These are phyloP conservation scores for Paraphaeosphaeria minitans DNA, from an alignment of 2,329 filamentous ascomycete species.

Conservation along the genomic window DNA sequence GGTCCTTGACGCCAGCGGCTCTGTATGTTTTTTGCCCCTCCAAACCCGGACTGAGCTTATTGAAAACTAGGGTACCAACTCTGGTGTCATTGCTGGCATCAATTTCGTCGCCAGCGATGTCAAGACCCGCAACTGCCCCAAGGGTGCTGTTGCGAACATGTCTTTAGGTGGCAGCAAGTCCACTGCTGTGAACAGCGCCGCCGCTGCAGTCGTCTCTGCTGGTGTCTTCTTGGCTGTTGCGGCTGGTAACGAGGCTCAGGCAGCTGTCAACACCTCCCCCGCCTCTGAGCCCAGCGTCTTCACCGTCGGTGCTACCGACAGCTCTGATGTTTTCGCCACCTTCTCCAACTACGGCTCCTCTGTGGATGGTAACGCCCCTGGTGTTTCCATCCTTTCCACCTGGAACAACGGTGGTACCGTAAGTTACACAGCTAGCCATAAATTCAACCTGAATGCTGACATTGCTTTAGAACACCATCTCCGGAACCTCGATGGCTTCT, in stretches of 20 bases:
- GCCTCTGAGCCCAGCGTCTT: slow-evolving; percentile 47
- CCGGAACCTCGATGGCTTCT: slow-evolving; percentile 69
- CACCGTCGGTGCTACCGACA: slow-evolving; percentile 50
- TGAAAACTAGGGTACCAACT: slow-evolving; percentile 45
- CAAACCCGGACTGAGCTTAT: slow-evolving; percentile 9
- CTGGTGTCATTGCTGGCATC: slow-evolving; percentile 48
- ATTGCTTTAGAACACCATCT: slow-evolving; percentile 58
- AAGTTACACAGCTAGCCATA: slow-evolving; percentile 12
- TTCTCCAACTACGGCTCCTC: slow-evolving; percentile 49
- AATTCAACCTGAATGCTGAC: slow-evolving; percentile 1
- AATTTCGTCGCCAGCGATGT: slow-evolving; percentile 43
- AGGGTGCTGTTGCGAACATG: slow-evolving; percentile 46
- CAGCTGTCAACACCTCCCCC: slow-evolving; percentile 44
- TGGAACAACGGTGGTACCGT: slow-evolving; percentile 48
- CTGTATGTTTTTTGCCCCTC: slow-evolving; percentile 28
- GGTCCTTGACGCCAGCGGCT: slow-evolving; percentile 44
- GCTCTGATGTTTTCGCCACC: slow-evolving; percentile 39
- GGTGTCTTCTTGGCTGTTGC: slow-evolving; percentile 50
- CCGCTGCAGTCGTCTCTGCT: slow-evolving; percentile 40
- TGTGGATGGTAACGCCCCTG: slow-evolving; percentile 49
- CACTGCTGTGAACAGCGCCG: slow-evolving; percentile 46
- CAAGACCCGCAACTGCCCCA: slow-evolving; percentile 42
- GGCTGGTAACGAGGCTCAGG: slow-evolving; percentile 45
- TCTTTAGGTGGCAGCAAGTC: slow-evolving; percentile 49
- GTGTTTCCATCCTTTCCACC: slow-evolving; percentile 54